Evolutionary conservation across 2,329 filamentous ascomycete species (phyloP).

Genomic region (Exophiala sp.): DNA sequence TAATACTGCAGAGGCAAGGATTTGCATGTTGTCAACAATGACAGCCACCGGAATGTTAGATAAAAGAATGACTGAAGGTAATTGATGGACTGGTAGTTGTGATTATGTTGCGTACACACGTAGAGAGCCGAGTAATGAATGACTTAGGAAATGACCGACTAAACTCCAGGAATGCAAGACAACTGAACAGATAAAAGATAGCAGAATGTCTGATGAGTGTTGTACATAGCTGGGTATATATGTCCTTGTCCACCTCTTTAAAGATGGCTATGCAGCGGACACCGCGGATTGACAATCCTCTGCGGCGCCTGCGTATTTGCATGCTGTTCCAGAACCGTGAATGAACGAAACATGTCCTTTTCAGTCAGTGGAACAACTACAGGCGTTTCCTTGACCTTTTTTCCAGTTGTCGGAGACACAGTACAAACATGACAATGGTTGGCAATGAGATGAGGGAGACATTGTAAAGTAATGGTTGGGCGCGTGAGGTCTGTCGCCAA

Average conservation of each 20-base stretch:
- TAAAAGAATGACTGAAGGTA: not conserved
- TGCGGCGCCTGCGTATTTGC: not conserved
- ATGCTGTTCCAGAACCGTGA: not conserved
- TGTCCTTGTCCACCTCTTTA: not conserved
- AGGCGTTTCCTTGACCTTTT: not conserved
- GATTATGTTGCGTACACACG: too few relatives aligned
- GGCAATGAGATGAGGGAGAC: conserved; percentile 5
- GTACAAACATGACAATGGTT: conserved; percentile 10
- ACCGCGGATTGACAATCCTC: not conserved
- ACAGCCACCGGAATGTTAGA: conserved; percentile 1
- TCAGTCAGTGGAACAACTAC: conserved; percentile 6
- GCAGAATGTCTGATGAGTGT: too few relatives aligned
- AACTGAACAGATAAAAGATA: too few relatives aligned
- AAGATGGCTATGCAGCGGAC: not conserved
- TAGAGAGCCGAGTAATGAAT: too few relatives aligned
- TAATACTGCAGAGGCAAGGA: not conserved
- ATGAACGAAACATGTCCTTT: conserved; percentile 18
- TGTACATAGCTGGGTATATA: not conserved
- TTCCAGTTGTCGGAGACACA: conserved; percentile 6
- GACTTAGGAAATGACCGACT: too few relatives aligned
- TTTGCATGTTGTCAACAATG: conserved; percentile 9
- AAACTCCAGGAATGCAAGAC: too few relatives aligned
- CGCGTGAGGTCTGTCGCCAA: conserved; percentile 12
- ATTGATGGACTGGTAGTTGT: not conserved
- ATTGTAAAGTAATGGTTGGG: not conserved